Base-by-base conservation (phyloP, 495 filamentous ascomycete genomes). In the Parachaetomium inaequale region DNA sequence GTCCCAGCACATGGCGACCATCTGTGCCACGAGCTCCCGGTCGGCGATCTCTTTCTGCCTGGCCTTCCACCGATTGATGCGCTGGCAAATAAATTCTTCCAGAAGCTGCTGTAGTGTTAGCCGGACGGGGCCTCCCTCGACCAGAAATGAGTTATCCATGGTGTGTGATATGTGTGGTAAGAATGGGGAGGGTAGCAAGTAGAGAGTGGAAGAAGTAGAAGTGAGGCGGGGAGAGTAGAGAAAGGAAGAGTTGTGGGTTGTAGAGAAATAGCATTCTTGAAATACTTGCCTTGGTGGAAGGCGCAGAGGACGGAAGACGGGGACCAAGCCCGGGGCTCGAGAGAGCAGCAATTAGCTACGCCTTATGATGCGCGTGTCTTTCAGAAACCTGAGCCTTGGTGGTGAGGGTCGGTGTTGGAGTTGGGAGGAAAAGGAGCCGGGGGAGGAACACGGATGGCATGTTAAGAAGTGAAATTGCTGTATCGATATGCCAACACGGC, bases 41-140 rank as follows among this genome's bases (percentile, higher is more conserved):
- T 45, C 29, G 4, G 58, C n/a, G n/a, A 61, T 10, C 0, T 15
- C n/a, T 1, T 28, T 17, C 36, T 61, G 50, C 21, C 46, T 69
- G 19, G 28, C 52, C 53, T 8, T 12, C 67, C 69, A 69, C 25
- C 31, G 21, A 17, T 60, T 29, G 10, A 68, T 5, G 45, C 64
- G 55, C 38, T 64, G 62, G 15, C 45, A 32, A 25, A 71, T 32
- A 29, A 67, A 57, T 8, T 59, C 46, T 29, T 69, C 55, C 43
- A 67, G 67, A n/a, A 62, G 23, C 50, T 55, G 42, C 43, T 31
- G 28, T 2, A 23, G 6, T 17, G 53, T 45, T 11, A 26, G 8
- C 1, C 7, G 1, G 15, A 3, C 23, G 19, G 26, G 12, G 25
- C 2, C 19, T 4, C 12, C 38, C n/a, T 45, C 19, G 17, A 31